phyloP scores from a whole-genome alignment of 805 yeast genomes.

The Yarrowia osloensis region DNA sequence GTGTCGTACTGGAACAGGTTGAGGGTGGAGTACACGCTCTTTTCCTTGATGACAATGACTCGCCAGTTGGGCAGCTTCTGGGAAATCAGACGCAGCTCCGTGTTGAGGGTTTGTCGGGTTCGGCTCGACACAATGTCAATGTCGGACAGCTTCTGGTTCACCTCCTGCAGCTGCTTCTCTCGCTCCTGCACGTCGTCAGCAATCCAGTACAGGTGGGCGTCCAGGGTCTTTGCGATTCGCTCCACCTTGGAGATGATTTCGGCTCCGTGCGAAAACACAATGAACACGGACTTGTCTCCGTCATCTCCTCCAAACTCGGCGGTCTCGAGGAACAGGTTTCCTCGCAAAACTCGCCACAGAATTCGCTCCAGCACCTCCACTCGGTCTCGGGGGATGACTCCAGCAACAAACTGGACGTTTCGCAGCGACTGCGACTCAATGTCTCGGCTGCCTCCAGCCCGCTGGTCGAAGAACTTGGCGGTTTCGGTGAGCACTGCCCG shows the following conservation, averaged over 20 bases:
- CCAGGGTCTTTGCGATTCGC: slow-evolving; percentile 86
- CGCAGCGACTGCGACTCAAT: slow-evolving; percentile 32
- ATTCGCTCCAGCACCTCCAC: slow-evolving; percentile 74
- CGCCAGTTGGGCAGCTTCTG: slow-evolving; percentile 76
- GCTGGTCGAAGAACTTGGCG: slow-evolving; percentile 48
- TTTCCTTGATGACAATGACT: slow-evolving; percentile 70
- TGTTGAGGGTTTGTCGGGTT: slow-evolving; percentile 65
- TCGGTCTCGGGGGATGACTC: slow-evolving; percentile 75
- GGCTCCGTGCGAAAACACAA: slow-evolving; percentile 90
- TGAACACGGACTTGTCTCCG: slow-evolving; percentile 79
- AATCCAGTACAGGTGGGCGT: slow-evolving; percentile 71
- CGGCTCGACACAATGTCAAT: slow-evolving; percentile 62
- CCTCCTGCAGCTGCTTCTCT: slow-evolving; percentile 43
- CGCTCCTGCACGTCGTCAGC: slow-evolving; percentile 50
- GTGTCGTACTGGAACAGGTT: slow-evolving; percentile 80
- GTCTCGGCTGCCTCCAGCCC: slow-evolving; percentile 34
- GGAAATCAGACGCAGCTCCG: slow-evolving; percentile 79
- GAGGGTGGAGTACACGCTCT: slow-evolving; percentile 75
- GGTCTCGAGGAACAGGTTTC: slow-evolving; percentile 79
- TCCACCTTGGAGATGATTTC: slow-evolving; percentile 69
- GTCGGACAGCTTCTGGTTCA: slow-evolving; percentile 54
- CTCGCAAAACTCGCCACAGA: slow-evolving; percentile 89
- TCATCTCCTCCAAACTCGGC: slow-evolving; percentile 70
- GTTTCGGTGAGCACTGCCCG: slow-evolving; percentile 61
- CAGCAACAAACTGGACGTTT: slow-evolving; percentile 62